These are phyloP conservation scores for Sporisorium graminicola DNA, from an alignment of 1,284 basidiomycete species.

Conservation along the genomic window DNA sequence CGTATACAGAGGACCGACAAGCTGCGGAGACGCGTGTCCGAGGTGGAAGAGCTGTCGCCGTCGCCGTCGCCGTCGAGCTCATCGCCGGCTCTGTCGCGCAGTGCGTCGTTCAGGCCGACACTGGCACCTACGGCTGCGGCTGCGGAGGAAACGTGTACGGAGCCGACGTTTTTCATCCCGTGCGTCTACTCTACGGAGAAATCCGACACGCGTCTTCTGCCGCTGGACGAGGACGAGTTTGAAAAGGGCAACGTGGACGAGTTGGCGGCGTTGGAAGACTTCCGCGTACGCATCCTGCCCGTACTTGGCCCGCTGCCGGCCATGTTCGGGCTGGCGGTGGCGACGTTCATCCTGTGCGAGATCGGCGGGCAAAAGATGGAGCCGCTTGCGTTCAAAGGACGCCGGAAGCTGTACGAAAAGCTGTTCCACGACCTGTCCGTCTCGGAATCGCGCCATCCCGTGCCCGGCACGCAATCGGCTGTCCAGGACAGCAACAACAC, in stretches of 20 bases:
- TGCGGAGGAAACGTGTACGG: conserved; percentile 16
- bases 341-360: conserved; percentile 67
- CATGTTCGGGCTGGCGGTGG: conserved; percentile 68
- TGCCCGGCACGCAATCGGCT: conserved; percentile 13
- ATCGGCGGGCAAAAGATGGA: conserved; percentile 63
- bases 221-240: conserved; percentile 91
- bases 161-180: conserved; percentile 55
- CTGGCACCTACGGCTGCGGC: conserved; percentile 18
- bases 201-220: conserved; percentile 83
- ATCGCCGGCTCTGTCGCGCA: conserved; percentile 39
- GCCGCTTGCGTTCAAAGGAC: conserved; percentile 62
- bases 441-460: conserved; percentile 35
- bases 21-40: conserved; percentile 25
- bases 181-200: conserved; percentile 94
- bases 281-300: conserved; percentile 88
- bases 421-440: conserved; percentile 47
- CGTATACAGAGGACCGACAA: conserved; percentile 12
- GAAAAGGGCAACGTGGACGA: conserved; percentile 90
- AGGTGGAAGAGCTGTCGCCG: conserved; percentile 46
- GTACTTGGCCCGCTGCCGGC: conserved; percentile 76
- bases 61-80: conserved; percentile 35
- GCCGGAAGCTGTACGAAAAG: conserved; percentile 64
- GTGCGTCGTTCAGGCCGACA: conserved; percentile 31
- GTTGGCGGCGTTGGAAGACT: conserved; percentile 91
- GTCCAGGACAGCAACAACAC: conserved; percentile 2